Percentiles rank a stretch among this genome's conserved stretches.
phyloP scores from a whole-genome alignment of 805 yeast species.

The Wickerhamiella sorbophila region DNA sequence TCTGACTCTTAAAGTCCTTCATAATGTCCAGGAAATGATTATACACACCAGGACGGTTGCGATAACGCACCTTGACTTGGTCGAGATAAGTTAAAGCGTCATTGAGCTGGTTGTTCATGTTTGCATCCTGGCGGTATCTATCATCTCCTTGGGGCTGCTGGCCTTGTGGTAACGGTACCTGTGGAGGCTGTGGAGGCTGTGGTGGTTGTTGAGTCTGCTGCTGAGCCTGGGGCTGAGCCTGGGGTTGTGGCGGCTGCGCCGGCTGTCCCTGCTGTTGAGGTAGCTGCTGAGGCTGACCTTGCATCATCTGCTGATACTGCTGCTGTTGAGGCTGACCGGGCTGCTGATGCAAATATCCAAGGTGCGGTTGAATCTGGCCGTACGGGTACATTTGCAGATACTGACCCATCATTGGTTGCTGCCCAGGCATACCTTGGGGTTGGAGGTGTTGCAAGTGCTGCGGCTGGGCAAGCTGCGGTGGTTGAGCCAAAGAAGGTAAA shows the following conservation, averaged over 20 bases:
- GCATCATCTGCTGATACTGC: constrained; percentile 1
- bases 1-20: constrained; percentile 96
- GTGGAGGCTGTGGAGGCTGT: constrained; percentile 2
- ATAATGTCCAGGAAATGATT: constrained; percentile 91
- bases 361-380: background rate
- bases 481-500: constrained; percentile 17
- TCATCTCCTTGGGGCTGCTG: constrained; percentile 5
- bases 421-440: constrained; percentile 2
- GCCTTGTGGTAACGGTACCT: constrained; percentile 1
- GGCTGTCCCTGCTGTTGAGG: constrained; percentile 8
- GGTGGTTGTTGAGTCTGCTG: constrained; percentile 4
- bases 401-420: background rate
- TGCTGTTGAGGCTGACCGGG: constrained; percentile 5
- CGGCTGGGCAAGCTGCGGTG: constrained; percentile 11
- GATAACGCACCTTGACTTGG: constrained; percentile 87
- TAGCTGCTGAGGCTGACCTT: constrained; percentile 5
- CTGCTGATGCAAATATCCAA: constrained; percentile 5
- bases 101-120: background rate
- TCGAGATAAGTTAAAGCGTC: constrained; percentile 93
- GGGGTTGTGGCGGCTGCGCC: constrained; percentile 7
- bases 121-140: background rate
- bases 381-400: constrained; percentile 1
- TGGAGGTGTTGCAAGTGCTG: constrained; percentile 10
- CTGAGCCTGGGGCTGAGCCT: constrained; percentile 9
- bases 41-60: constrained; percentile 86